Evolutionary conservation across 495 filamentous ascomycete species (phyloP).

Genomic region (Mytilinidion resinicola): DNA sequence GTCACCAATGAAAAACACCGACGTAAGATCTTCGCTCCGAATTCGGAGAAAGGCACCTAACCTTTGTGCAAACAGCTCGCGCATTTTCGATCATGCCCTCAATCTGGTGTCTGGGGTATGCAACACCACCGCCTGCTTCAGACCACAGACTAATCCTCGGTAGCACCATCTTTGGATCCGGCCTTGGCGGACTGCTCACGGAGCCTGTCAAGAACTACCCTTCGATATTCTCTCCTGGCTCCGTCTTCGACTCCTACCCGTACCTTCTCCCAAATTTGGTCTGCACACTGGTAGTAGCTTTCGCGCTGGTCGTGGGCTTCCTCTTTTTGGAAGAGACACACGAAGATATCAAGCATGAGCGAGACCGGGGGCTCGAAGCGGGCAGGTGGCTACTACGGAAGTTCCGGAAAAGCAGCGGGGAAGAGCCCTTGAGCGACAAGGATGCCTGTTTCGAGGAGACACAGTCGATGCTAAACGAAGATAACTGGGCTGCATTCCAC

Average conservation of each 20-base stretch:
- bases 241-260: slow-evolving; percentile 76
- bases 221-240: slow-evolving; percentile 60
- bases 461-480: slow-evolving; percentile 43
- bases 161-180: slow-evolving; percentile 77
- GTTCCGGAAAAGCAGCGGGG: slow-evolving; percentile 31
- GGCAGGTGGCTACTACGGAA: slow-evolving; percentile 65
- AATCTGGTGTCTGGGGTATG: slow-evolving; percentile 87
- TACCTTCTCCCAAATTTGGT: slow-evolving; percentile 93
- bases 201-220: slow-evolving; percentile 80
- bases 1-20: slow-evolving; percentile 89
- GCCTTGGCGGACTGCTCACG: slow-evolving; percentile 83
- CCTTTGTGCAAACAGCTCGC: slow-evolving; percentile 47
- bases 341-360: slow-evolving; percentile 66
- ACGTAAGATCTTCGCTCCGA: slow-evolving; percentile 45
- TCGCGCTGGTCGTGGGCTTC: slow-evolving; percentile 75
- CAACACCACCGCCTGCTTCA: slow-evolving; percentile 1
- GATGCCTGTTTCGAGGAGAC: slow-evolving; percentile 38
- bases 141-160: slow-evolving; percentile 2
- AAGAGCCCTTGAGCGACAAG: slow-evolving; percentile 28
- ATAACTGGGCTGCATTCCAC: slow-evolving; percentile 57
- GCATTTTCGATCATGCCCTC: slow-evolving; percentile 97
- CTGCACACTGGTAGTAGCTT: slow-evolving; percentile 68
- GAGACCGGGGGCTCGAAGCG: slow-evolving; percentile 68
- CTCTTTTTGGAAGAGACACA: slow-evolving; percentile 96
- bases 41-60: slow-evolving; percentile 4